Evolutionary conservation across 176 grass and related monocot species (phyloP), one percentile per base, ranked within the genome.

Genomic region (Dendrocalamus sinicus): DNA sequence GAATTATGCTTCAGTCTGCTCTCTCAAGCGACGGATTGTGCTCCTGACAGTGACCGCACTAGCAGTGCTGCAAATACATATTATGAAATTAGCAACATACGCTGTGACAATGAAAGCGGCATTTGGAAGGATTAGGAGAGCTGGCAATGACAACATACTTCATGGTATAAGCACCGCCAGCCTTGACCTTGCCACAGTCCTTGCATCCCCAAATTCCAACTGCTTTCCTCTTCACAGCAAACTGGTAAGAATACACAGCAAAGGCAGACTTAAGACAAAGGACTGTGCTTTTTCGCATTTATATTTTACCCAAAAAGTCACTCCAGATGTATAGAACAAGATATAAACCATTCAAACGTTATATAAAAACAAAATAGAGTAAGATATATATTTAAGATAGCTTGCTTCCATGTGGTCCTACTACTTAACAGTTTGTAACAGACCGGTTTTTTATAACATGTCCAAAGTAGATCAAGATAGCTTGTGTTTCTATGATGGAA

Each of bases 171-270:
- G 88, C 95, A 77, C 92, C 95, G 2, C 95, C 89, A 53, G 92
- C 92, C 86, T 97, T 97, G 14, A 97, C 86, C 80, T 97, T 97
- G 13, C 95, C 95, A 9, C 90, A 97, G 16, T 97, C 90, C 89
- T 94, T 94, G 92, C 92, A 97, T 8, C 92, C 95, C 95, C 95
- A 97, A 67, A 97, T 97, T 97, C 92, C 95, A 91, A 94, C 88
- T 32, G 95, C 90, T 89, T 94, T 92, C 66, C 86, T 92, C 88
- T 97, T 97, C 72, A 97, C 95, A 65, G 89, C 95, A 88, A 89
- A 97, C 95, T 97, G 59, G 30, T 14, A 88, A 55, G 7, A 67
- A 14, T 11, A 53, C 12, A 46, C 6, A 73, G 24, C 9, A 54
- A 69, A 5, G 6, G 4, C 0, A 68, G 11, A n/a, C 24, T 68